Evolutionary conservation across 495 filamentous ascomycete species (phyloP), one percentile per base, ranked within the genome.

Genomic region (Podospora fimiseda): DNA sequence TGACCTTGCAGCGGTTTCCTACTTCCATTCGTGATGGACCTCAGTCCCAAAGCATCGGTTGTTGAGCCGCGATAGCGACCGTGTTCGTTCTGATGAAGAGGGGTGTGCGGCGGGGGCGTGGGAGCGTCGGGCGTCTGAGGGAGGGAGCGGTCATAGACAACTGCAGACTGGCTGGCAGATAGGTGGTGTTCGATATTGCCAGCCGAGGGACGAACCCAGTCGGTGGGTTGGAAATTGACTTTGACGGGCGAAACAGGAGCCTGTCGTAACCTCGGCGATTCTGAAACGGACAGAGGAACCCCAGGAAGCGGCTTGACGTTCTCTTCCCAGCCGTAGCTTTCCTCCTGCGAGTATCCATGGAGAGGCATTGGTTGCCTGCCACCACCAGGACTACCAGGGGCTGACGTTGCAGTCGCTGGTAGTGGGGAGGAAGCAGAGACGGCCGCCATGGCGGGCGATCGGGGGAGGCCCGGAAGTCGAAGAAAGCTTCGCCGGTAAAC

Each of bases 371-470:
- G 73, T 49, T 74, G 74, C 48, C 74, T 65, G 13, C 64, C 70
- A 19, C 58, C 49, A 19, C 58, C 49, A 30, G 74, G 68, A 38
- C 71, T 74, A 39, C 52, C 57, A 24, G 70, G 43, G 14, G 68
- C 58, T 14, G 72, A 63, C 2, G 68, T 43, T 9, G 65, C 33
- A 19, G 65, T 58, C 48, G 64, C 50, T n/a, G 63, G 57, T 55
- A 65, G 61, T 39, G 60, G 52, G 61, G 61, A 40, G 36, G 70
- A 64, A 19, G 68, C 57, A 50, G 69, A 68, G 51, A 70, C 64
- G 47, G 74, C 67, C 62, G 74, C 73, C 74, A 78, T 78, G 56
- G 65, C 61, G 52, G 55, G 49, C 53, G 43, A 20, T 43, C n/a
- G 47, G 53, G 46, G 20, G 48, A 37, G 41, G 50, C 51, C 50